Percentiles rank a stretch among this genome's conserved stretches.
These are phyloP conservation scores for Candida methanosorbosa DNA, from an alignment of 805 yeast species.

Conservation along the genomic window DNA sequence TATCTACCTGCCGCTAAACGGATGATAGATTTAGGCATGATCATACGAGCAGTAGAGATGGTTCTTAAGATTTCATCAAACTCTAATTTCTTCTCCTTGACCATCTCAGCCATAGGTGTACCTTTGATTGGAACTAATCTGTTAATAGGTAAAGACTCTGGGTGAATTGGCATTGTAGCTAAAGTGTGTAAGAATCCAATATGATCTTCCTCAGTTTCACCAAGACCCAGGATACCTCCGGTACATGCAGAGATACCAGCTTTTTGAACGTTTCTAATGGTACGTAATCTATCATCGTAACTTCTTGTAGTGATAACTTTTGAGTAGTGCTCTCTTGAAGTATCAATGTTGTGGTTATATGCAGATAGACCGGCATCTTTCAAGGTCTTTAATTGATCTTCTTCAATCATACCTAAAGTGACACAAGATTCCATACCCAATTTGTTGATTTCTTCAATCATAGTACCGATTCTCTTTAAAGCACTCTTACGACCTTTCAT, in stretches of 20 bases:
- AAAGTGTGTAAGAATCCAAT: slow-evolving; percentile 58
- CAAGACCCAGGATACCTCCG: slow-evolving; percentile 75
- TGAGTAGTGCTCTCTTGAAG: slow-evolving; percentile 70
- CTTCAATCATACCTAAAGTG: slow-evolving; percentile 68
- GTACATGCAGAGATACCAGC: slow-evolving; percentile 66
- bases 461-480: slow-evolving; percentile 48
- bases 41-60: slow-evolving; percentile 64
- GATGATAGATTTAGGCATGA: slow-evolving; percentile 66
- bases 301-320: slow-evolving; percentile 62
- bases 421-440: slow-evolving; percentile 73
- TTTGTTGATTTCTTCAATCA: slow-evolving; percentile 52
- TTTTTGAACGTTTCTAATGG: slow-evolving; percentile 53
- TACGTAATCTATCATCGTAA: slow-evolving; percentile 62
- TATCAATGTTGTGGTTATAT: slow-evolving; percentile 74
- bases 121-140: slow-evolving; percentile 73
- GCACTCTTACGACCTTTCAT: slow-evolving; percentile 73
- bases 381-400: slow-evolving; percentile 51
- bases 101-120: slow-evolving; percentile 44
- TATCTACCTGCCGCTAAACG: slow-evolving; percentile 77
- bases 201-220: slow-evolving; percentile 67
- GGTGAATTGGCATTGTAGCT: slow-evolving; percentile 62
- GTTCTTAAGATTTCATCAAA: slow-evolving; percentile 60
- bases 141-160: slow-evolving; percentile 77
- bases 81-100: slow-evolving; percentile 35
- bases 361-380: slow-evolving; percentile 73